Evolutionary conservation across 208 protist genomes (phyloP).

Genomic region (Trichomonas vaginalis): DNA sequence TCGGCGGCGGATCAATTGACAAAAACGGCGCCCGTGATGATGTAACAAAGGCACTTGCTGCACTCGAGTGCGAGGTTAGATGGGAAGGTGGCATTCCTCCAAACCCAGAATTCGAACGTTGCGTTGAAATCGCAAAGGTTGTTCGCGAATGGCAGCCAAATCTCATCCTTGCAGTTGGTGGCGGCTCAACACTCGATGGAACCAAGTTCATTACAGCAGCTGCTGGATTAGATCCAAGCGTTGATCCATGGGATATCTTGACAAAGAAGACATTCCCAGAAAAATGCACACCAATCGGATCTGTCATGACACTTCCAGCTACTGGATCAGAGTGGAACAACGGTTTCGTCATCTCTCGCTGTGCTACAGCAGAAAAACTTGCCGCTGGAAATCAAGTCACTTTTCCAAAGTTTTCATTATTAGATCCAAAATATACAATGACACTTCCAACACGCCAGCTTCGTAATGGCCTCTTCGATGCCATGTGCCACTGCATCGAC

Average conservation of each 20-base stretch:
- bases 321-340: conserved; percentile 1
- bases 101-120: neutral
- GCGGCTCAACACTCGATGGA: neutral
- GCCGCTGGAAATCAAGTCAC: neutral
- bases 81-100: neutral
- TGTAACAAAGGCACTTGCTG: neutral
- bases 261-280: neutral
- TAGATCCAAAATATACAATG: neutral
- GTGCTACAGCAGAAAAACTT: neutral
- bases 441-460: neutral
- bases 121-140: neutral
- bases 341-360: neutral
- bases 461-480: neutral
- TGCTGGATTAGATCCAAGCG: neutral
- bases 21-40: neutral
- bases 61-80: neutral
- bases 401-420: neutral
- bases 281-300: neutral
- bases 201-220: neutral
- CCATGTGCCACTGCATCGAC: neutral
- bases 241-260: neutral
- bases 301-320: neutral
- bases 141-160: neutral
- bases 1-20: neutral
- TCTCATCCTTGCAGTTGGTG: neutral